These are phyloP conservation scores for Dictyostelium brefeldianum DNA, from an alignment of 78 protist genomes.

Conservation along the genomic window DNA sequence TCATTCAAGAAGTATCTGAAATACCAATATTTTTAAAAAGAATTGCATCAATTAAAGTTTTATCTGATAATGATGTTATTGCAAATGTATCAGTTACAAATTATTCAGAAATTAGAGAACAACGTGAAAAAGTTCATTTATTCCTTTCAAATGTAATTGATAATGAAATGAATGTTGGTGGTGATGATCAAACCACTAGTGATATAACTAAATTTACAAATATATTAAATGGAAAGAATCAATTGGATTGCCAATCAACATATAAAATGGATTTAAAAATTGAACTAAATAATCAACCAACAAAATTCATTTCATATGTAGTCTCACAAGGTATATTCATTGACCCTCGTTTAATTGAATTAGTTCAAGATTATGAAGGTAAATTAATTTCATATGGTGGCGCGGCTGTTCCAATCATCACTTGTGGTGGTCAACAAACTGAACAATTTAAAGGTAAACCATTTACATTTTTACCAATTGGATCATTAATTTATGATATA, in stretches of 20 bases:
- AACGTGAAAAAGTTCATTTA: conserved; percentile 1
- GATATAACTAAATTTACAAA: background rate
- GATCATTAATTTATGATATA: background rate
- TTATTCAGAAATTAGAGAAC: background rate
- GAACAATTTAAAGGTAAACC: conserved; percentile 37
- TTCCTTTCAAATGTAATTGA: background rate
- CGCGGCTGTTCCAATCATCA: conserved; percentile 5
- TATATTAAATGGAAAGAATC: background rate
- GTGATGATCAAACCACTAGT: background rate
- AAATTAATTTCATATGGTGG: conserved; percentile 66
- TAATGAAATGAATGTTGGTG: background rate
- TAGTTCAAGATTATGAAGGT: background rate
- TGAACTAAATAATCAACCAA: background rate
- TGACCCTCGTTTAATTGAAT: background rate
- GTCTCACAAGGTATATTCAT: conserved; percentile 12
- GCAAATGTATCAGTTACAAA: background rate
- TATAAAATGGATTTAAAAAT: background rate
- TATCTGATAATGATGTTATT: background rate
- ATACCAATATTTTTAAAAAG: background rate
- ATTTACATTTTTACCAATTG: conserved; percentile 56
- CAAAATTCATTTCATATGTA: background rate
- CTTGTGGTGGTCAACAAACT: no score
- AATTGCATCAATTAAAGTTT: background rate
- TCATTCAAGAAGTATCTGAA: background rate
- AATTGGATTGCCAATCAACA: background rate